Conservation (phyloP, 1,284 basidiomycete genomes). For the Cerioporus squamosus region DNA sequence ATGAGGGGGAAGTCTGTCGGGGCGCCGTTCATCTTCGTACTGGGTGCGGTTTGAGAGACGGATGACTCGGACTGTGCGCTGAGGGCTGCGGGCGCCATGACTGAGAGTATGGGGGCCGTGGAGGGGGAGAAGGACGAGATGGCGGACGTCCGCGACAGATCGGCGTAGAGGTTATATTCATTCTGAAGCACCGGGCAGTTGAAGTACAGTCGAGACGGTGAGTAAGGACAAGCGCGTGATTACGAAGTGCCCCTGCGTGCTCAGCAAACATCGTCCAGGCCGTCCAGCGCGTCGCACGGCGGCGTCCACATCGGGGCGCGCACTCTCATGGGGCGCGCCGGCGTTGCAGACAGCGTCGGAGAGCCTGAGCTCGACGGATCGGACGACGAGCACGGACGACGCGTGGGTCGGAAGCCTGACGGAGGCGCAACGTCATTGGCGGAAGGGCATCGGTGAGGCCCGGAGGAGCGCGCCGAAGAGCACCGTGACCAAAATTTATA, state of each 20-base stretch:
- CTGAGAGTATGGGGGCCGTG: background rate
- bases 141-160: background rate
- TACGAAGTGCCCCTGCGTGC: slow-evolving; percentile 10
- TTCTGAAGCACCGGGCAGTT: background rate
- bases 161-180: background rate
- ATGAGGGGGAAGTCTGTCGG: slow-evolving; percentile 22
- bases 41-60: slow-evolving; percentile 13
- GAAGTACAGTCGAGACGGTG: slow-evolving; percentile 1
- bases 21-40: slow-evolving; percentile 13
- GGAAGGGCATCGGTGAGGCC: slow-evolving; percentile 18
- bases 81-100: slow-evolving; percentile 22
- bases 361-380: background rate
- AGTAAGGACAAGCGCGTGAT: slow-evolving; percentile 20
- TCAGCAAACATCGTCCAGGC: background rate
- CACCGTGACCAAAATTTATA: slow-evolving; percentile 24
- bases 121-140: background rate
- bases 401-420: background rate
- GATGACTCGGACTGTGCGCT: slow-evolving; percentile 9
- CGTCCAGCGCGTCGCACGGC: background rate
- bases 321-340: background rate
- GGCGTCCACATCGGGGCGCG: background rate
- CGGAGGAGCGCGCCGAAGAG: slow-evolving; percentile 22
- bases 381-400: background rate
- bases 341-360: background rate
- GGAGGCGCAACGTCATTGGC: background rate